Evolutionary conservation across 495 filamentous ascomycete genomes (phyloP).

Genomic region (Trichoderma asperelloides): DNA sequence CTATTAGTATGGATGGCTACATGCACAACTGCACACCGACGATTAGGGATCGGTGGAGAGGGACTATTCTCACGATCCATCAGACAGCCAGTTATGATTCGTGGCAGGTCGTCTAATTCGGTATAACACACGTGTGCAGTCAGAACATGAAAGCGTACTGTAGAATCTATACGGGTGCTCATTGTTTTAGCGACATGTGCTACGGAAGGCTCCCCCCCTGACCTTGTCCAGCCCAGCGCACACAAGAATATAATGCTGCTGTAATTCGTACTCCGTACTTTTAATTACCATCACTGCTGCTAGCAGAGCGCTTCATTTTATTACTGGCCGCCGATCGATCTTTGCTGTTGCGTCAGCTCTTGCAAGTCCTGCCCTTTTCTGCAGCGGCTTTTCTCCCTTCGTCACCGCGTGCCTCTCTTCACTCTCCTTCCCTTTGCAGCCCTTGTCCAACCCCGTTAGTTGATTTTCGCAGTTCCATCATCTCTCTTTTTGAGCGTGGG

Average conservation of each 20-base stretch:
- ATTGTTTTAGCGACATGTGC: not conserved
- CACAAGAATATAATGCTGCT: too few species aligned
- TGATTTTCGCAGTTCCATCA: not conserved
- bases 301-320: not conserved
- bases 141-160: not conserved
- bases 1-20: not conserved
- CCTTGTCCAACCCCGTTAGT: not conserved
- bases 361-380: not conserved
- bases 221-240: not conserved
- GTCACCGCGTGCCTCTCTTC: not conserved
- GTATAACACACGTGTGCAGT: not conserved
- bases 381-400: not conserved
- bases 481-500: not conserved
- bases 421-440: not conserved
- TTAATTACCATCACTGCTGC: not conserved
- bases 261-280: not conserved
- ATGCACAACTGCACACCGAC: not conserved
- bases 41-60: not conserved
- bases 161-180: not conserved
- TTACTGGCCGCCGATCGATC: constrained; percentile 1
- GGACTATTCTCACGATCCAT: not conserved
- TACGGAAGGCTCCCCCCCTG: not conserved
- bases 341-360: constrained; percentile 1
- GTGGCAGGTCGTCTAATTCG: not conserved
- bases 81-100: not conserved